Evolutionary conservation across 108 stramenopile genomes (phyloP), one percentile per base, ranked within the genome.

Genomic region (Cyclotella kingstonii): DNA sequence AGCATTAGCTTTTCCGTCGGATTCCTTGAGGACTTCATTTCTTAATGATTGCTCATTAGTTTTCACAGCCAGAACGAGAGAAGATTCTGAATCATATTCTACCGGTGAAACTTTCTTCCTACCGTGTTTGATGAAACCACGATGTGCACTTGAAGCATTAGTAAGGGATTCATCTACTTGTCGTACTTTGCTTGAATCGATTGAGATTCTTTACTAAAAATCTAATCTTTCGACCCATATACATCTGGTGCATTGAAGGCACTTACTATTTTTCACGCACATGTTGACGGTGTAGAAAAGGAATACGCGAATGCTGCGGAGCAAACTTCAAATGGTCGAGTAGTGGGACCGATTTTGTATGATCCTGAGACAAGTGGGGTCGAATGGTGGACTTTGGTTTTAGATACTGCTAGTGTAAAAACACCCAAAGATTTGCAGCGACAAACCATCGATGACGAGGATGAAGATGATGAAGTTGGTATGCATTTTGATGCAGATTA

Each of bases 401-500:
- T 95, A 48, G 89, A 93, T 49, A 46, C 60, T 34, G 54, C 53
- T 18, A 66, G 48, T 34, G 45, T 71, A 40, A 46, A 75, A 4
- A 39, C 63, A 31, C 28, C 25, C 9, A 57, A 54, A 31, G 55
- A 39, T 45, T 55, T 26, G 11, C 23, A 10, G 23, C 51, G 26
- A 46, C 63, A 73, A 8, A 59, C 64, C 6, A 76, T 55, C 9
- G 81, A 73, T 1, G 79, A 68, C 3, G 82, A 78, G 8, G 82
- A 79, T 41, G 84, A 84, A 30, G 68, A 76, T 39, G 82, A 81
- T 35, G 89, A 90, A 60, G 88, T 95, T 14, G 95, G 90, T 21
- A 76, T 86, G 63, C 95, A 95, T 76, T 95, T 89, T 41, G 95
- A 95, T 64, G 86, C 90, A 3, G 95, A 95, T 58, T 95, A 95